Evolutionary conservation across 148 eudicot genomes (phyloP).

Genomic region (Agrostemma githago): DNA sequence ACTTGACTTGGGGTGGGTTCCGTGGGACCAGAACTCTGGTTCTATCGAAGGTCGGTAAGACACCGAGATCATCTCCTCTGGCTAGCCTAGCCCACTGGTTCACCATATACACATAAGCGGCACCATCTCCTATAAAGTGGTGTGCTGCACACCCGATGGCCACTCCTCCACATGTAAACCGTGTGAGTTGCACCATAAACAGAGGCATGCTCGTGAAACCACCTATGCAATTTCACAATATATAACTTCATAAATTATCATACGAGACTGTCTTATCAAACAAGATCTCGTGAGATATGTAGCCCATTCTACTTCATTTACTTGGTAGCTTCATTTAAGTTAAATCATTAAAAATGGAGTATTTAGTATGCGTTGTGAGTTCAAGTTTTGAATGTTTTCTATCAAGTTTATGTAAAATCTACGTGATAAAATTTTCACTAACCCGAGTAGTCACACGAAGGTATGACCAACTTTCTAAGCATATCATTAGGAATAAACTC

Average conservation of each 20-base stretch:
- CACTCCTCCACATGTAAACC: constrained; percentile 30
- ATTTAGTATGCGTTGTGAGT: too few relatives aligned
- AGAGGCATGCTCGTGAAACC: constrained; percentile 36
- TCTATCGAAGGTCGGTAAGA: constrained; percentile 24
- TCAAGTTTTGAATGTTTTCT: too few relatives aligned
- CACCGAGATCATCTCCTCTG: constrained; percentile 26
- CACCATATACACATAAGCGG: constrained; percentile 15
- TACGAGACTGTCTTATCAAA: too few relatives aligned
- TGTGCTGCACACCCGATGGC: constrained; percentile 22
- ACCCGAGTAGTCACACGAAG: constrained; percentile 34
- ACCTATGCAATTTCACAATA: background rate
- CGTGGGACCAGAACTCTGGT: constrained; percentile 15
- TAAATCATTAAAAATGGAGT: too few relatives aligned
- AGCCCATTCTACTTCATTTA: too few relatives aligned
- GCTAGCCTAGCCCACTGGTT: constrained; percentile 33
- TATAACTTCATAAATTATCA: background rate
- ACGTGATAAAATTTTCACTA: too few relatives aligned
- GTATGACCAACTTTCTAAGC: constrained; percentile 31
- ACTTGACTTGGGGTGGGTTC: constrained; percentile 29
- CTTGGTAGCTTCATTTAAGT: too few relatives aligned
- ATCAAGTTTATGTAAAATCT: too few relatives aligned
- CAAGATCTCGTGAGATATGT: too few relatives aligned
- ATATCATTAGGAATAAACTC: constrained; percentile 44
- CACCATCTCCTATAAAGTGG: constrained; percentile 31
- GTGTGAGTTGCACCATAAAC: constrained; percentile 41